phyloP scores from a whole-genome alignment of 306 rosid species.

The Ceratonia siliqua region DNA sequence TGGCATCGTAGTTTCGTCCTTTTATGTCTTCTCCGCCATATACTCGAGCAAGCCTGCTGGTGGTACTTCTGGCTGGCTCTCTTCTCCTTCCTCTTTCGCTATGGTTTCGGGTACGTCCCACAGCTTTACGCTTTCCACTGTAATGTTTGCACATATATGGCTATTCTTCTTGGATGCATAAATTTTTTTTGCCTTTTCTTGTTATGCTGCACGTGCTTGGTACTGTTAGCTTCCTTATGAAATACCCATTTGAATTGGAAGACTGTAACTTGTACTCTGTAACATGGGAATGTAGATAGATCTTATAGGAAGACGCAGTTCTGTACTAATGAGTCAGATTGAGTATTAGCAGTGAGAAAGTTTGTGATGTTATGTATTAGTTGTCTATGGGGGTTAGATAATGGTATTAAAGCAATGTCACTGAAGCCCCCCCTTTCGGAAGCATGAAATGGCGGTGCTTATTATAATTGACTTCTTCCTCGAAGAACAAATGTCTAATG shows the following conservation, averaged over 20 bases:
- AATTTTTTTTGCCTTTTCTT: slow-evolving; percentile 22
- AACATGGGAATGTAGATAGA: neutral
- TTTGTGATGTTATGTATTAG: neutral
- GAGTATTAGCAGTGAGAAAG: neutral
- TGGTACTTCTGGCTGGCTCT: slow-evolving; percentile 46
- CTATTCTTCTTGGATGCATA: neutral
- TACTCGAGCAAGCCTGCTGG: slow-evolving; percentile 47
- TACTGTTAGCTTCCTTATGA: slow-evolving; percentile 16
- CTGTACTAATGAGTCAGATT: neutral
- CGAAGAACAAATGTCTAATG: no score
- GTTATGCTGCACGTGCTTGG: neutral
- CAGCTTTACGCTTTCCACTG: neutral
- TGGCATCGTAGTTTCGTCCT: slow-evolving; percentile 64
- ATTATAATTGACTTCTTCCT: neutral
- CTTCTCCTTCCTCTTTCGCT: slow-evolving; percentile 32
- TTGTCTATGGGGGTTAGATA: neutral
- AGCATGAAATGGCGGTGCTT: neutral
- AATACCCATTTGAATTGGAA: slow-evolving; percentile 24
- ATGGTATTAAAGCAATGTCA: neutral
- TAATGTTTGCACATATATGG: neutral
- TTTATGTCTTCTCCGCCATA: slow-evolving; percentile 70
- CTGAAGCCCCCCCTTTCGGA: neutral
- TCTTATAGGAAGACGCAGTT: neutral
- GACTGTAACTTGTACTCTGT: neutral
- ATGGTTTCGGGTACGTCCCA: slow-evolving; percentile 40